Evolutionary conservation across 2,329 filamentous ascomycete species (phyloP), one percentile per base, ranked within the genome.

Genomic region (Purpureocillium lavendulum): DNA sequence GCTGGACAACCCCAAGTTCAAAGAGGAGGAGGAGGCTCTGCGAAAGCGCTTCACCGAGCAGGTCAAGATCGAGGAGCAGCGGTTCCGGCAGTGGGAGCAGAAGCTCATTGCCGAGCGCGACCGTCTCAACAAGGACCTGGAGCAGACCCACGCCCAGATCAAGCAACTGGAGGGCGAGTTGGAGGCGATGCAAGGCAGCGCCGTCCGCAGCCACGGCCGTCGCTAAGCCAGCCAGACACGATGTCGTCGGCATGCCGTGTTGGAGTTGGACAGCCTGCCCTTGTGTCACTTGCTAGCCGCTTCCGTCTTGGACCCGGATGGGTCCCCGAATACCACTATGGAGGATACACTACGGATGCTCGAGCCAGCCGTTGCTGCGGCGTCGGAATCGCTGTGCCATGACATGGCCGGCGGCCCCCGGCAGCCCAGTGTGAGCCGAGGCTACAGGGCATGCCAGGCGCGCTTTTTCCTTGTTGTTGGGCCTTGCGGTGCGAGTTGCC

Each of bases 1-100:
- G 80, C 76, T 98, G 56, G 92, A 98, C 73, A 98, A 98, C 76
- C 92, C 92, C 70, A 98, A 98, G 76, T 98, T 97, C 80, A 98
- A 98, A 80, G 92, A 98, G 66, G 92, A 98, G 69, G 92, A 98
- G 64, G 92, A 98, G 76, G 86, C 87, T 46, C 81, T 98, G 50
- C 83, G 92, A 70, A 98, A 98, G 82, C 82, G 94, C 55, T 98
- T 98, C 71, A 98, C 92, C 54, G 92, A 98, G 73, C 92, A 98
- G 68, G 92, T 98, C 74, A 98, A 98, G 86, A 86, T 98, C 59
- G 94, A 98, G 75, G 92, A 98, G 72, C 88, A 95, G 73, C 82
- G 92, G 51, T 98, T 98, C 82, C 82, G 94, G 67, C 85, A 94
- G 70, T 98, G 92, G 92, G 92, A 98, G 73, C 92, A 98, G 80